Evolutionary conservation across 2,329 filamentous ascomycete genomes (phyloP).

Genomic region (Calonectria honghensis): DNA sequence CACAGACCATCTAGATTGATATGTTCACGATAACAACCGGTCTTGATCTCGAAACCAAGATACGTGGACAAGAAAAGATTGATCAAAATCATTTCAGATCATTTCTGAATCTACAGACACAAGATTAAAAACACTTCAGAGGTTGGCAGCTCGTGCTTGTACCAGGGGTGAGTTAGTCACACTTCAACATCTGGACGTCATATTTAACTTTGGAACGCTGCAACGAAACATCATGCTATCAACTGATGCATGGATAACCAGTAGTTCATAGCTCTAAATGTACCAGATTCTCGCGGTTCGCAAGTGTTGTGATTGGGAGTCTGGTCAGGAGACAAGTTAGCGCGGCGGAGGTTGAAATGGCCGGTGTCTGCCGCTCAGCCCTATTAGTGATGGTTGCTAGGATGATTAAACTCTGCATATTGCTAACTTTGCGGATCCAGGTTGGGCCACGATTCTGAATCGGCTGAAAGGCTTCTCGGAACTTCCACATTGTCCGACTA

Average conservation of each 20-base stretch:
- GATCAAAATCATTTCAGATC: not conserved
- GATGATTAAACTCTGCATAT: not conserved
- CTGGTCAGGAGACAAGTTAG: not conserved
- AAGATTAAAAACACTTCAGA: not conserved
- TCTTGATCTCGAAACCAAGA: not conserved
- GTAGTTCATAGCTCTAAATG: not conserved
- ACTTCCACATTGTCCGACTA: not conserved
- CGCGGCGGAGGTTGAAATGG: not conserved
- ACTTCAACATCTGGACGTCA: not conserved
- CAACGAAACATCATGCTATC: not conserved
- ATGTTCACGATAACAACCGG: not conserved
- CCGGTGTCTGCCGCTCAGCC: slow-evolving; percentile 3
- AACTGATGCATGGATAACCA: not conserved
- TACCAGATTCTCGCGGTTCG: not conserved
- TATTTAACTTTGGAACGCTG: not conserved
- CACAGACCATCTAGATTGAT: not conserved
- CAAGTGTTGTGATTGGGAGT: no score
- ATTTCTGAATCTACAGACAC: not conserved
- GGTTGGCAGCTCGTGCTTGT: not conserved
- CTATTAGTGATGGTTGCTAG: slow-evolving; percentile 1
- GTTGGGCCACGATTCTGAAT: not conserved
- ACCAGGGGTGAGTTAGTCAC: no score
- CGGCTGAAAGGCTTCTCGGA: not conserved
- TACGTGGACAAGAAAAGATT: not conserved
- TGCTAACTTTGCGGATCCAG: not conserved